Percentiles rank a stretch among this genome's conserved stretches.
phyloP scores from a whole-genome alignment of 441 rosid species.

The Kokia cookei region DNA sequence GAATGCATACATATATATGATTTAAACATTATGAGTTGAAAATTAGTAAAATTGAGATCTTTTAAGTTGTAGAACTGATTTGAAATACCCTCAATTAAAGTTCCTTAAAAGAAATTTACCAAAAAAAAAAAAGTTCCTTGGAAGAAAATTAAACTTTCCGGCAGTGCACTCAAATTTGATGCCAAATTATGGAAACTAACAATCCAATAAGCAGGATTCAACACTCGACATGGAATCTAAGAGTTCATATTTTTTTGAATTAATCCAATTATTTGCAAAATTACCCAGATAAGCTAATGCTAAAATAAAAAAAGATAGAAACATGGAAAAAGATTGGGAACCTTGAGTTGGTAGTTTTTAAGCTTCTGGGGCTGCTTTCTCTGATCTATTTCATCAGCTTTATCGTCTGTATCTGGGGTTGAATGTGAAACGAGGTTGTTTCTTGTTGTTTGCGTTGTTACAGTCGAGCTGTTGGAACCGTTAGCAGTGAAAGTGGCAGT shows the following conservation, averaged over 20 bases:
- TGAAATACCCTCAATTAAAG: not conserved
- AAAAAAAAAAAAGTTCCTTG: not conserved
- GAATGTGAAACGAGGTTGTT: slow-evolving; percentile 8
- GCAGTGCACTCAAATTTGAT: not conserved
- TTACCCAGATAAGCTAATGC: not conserved
- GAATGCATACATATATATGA: not conserved
- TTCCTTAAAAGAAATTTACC: not conserved
- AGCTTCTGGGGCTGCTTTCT: slow-evolving; percentile 44
- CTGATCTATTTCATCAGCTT: slow-evolving; percentile 10
- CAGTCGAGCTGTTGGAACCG: not conserved
- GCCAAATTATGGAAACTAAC: not conserved
- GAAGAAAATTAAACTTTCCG: not conserved
- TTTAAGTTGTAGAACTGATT: not conserved
- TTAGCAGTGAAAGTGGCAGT: slow-evolving; percentile 34
- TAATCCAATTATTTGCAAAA: not conserved
- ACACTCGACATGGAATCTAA: not conserved
- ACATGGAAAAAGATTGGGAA: slow-evolving; percentile 8
- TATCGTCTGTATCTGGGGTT: slow-evolving; percentile 6
- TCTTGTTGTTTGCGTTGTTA: not conserved
- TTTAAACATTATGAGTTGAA: not conserved
- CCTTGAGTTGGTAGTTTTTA: slow-evolving; percentile 75
- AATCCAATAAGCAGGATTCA: not conserved
- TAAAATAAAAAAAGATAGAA: not conserved
- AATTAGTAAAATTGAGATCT: not conserved
- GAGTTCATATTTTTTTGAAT: not conserved